Conservation (phyloP, 2,329 filamentous ascomycete genomes). For the Cladorrhinum sp. region DNA sequence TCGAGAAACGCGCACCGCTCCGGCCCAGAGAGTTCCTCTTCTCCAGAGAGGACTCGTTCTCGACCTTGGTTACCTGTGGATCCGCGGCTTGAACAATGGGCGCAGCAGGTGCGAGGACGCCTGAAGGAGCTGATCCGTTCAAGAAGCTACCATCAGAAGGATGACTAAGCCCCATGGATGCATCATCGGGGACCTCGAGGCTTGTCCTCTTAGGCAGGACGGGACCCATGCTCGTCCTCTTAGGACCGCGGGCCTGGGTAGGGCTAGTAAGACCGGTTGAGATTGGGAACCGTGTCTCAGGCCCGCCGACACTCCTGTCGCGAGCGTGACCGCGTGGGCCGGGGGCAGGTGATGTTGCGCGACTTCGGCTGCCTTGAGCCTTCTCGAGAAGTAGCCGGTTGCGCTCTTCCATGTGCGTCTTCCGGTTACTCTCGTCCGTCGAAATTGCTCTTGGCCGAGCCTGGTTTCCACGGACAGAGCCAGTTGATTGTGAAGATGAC, state of each 20-base stretch:
- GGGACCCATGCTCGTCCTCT: conserved; percentile 50
- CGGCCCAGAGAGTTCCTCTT: conserved; percentile 65
- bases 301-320: conserved; percentile 71
- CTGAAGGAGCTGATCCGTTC: conserved; percentile 40
- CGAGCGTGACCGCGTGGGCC: conserved; percentile 64
- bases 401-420: conserved; percentile 90
- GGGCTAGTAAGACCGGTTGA: conserved; percentile 61
- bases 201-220: conserved; percentile 58
- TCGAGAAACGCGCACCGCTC: conserved; percentile 49
- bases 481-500: conserved; percentile 65
- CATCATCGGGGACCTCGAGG: conserved; percentile 73
- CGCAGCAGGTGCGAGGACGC: conserved; percentile 7
- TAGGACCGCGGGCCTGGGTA: conserved; percentile 41
- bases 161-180: conserved; percentile 33
- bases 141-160: conserved; percentile 36
- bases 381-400: conserved; percentile 75
- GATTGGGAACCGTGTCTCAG: conserved; percentile 82
- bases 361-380: conserved; percentile 61
- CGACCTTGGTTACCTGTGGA: conserved; percentile 25
- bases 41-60: conserved; percentile 39
- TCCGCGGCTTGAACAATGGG: conserved; percentile 12
- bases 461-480: conserved; percentile 46
- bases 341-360: conserved; percentile 71
- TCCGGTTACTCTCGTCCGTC: conserved; percentile 92
- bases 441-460: conserved; percentile 80